Evolutionary conservation across 371 early-diverging fungal species (phyloP).

Genomic region (Mucor piriformis): DNA sequence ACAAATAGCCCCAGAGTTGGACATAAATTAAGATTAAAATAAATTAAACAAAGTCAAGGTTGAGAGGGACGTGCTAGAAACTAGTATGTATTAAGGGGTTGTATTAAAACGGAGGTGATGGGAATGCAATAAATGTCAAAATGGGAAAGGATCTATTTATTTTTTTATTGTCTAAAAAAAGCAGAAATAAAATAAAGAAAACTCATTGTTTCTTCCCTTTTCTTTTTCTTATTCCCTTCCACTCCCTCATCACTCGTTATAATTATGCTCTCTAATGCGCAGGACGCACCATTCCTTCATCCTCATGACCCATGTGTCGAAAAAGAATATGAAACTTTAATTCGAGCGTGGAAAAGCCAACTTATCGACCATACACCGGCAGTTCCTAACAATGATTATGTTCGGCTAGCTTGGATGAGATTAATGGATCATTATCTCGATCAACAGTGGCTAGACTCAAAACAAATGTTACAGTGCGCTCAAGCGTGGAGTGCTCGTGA

Average conservation of each 20-base stretch:
- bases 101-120: not conserved
- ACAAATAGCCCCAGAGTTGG: too few relatives aligned
- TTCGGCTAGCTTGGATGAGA: slow-evolving; percentile 29
- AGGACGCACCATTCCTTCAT: slow-evolving; percentile 16
- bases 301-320: slow-evolving; percentile 31
- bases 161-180: slow-evolving; percentile 6
- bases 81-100: not conserved
- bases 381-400: slow-evolving; percentile 18
- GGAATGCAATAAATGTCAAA: slow-evolving; percentile 42
- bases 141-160: slow-evolving; percentile 9
- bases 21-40: too few relatives aligned
- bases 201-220: not conserved
- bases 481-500: slow-evolving; percentile 45
- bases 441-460: slow-evolving; percentile 45
- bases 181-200: not conserved
- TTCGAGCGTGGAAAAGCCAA: slow-evolving; percentile 37
- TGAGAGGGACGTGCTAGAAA: too few relatives aligned
- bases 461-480: slow-evolving; percentile 47
- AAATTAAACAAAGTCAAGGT: too few relatives aligned
- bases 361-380: slow-evolving; percentile 22
- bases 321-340: slow-evolving; percentile 40
- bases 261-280: slow-evolving; percentile 23
- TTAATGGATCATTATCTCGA: slow-evolving; percentile 44
- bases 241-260: not conserved
- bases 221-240: slow-evolving; percentile 2